A percentile compares a stretch with the other conserved stretches of the same genome.
phyloP scores from a whole-genome alignment of 805 yeast genomes.

The Soucietia sequanensis region DNA sequence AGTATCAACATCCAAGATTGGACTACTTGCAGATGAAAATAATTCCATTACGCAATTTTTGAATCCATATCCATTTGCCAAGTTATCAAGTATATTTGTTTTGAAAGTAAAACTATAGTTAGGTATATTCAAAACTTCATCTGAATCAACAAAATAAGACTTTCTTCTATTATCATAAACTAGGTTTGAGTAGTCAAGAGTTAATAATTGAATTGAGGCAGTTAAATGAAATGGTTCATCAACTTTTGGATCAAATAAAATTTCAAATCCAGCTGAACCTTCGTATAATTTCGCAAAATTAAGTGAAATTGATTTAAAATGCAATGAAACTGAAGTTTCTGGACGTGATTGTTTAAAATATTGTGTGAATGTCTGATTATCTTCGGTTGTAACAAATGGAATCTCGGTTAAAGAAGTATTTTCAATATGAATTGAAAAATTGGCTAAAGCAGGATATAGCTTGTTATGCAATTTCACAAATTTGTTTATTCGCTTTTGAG shows the following conservation, averaged over 20 bases:
- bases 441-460: conserved; percentile 21
- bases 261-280: conserved; percentile 39
- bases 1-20: conserved; percentile 37
- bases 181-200: conserved; percentile 17
- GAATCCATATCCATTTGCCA: conserved; percentile 35
- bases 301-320: conserved; percentile 22
- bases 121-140: conserved; percentile 35
- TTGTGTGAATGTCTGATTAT: conserved; percentile 17
- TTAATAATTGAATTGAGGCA: conserved; percentile 30
- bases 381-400: conserved; percentile 27
- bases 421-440: conserved; percentile 26
- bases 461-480: conserved; percentile 14
- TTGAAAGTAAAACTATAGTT: conserved; percentile 33
- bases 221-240: conserved; percentile 36
- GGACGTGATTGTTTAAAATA: conserved; percentile 20
- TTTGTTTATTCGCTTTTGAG: conserved; percentile 6
- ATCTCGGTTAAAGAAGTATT: conserved; percentile 24
- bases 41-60: conserved; percentile 36
- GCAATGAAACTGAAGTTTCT: conserved; percentile 20
- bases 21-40: conserved; percentile 37
- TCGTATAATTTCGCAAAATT: conserved; percentile 20
- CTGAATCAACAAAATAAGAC: conserved; percentile 4
- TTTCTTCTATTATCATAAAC: conserved; percentile 7
- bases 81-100: conserved; percentile 31
- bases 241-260: conserved; percentile 26